A percentile compares a stretch with the other conserved stretches of the same genome.
phyloP scores from a whole-genome alignment of 1,284 basidiomycete genomes.

The Retiboletus flavoniger region DNA sequence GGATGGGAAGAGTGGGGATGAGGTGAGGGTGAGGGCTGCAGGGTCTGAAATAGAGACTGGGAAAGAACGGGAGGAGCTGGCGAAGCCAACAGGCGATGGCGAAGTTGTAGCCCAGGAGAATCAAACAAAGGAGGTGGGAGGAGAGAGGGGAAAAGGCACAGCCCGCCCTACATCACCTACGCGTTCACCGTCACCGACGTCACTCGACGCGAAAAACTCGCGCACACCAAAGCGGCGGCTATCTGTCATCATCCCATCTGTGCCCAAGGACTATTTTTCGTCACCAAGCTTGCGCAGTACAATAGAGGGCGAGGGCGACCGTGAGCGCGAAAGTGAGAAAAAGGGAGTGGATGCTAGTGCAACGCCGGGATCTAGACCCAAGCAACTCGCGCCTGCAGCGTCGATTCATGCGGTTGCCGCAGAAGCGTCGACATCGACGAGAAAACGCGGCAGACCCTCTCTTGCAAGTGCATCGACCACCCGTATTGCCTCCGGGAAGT shows the following conservation, averaged over 20 bases:
- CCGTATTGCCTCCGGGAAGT: constrained; percentile 2
- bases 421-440: constrained; percentile 20
- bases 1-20: constrained; percentile 3
- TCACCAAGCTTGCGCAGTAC: constrained; percentile 8
- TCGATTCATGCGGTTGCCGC: constrained; percentile 19
- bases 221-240: constrained; percentile 21
- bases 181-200: constrained; percentile 9
- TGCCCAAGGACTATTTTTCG: constrained; percentile 30
- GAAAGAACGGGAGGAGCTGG: not conserved
- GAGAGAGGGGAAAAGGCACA: not conserved
- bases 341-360: not conserved
- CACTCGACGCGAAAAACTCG: constrained; percentile 1
- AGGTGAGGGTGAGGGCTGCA: not conserved
- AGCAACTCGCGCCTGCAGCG: constrained; percentile 1
- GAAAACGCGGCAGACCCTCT: constrained; percentile 21
- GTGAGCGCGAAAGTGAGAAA: not conserved
- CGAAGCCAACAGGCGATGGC: not conserved
- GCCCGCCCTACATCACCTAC: constrained; percentile 7
- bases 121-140: not conserved
- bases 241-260: constrained; percentile 30
- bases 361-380: not conserved
- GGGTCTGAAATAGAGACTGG: not conserved
- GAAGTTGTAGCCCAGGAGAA: not conserved
- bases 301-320: not conserved
- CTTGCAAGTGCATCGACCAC: constrained; percentile 2